These are phyloP conservation scores for Pezicula neosporulosa DNA, from an alignment of 2,329 filamentous ascomycete species.

Conservation along the genomic window DNA sequence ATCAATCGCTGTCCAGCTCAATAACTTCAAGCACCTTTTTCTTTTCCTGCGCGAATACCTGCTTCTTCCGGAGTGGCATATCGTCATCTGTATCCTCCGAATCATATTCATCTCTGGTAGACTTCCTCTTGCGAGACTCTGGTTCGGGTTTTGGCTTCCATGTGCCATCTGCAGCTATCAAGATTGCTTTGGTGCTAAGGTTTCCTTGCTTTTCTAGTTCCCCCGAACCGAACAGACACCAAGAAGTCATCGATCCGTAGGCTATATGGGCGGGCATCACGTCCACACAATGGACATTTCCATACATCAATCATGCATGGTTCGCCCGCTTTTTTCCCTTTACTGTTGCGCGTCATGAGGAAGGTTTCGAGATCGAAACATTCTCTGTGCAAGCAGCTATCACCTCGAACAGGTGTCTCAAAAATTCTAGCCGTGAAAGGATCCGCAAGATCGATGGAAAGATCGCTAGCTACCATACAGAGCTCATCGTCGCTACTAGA, in stretches of 20 bases:
- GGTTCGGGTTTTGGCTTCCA: slow-evolving; percentile 54
- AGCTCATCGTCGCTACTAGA: slow-evolving; percentile 59
- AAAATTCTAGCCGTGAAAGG: slow-evolving; percentile 66
- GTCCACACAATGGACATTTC: slow-evolving; percentile 81
- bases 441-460: slow-evolving; percentile 63
- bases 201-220: slow-evolving; percentile 46
- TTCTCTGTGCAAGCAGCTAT: slow-evolving; percentile 70
- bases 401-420: slow-evolving; percentile 67
- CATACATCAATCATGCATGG: slow-evolving; percentile 66
- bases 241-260: slow-evolving; percentile 76
- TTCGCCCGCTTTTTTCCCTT: slow-evolving; percentile 42
- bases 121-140: slow-evolving; percentile 13
- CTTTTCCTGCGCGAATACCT: slow-evolving; percentile 8
- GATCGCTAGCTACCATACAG: slow-evolving; percentile 50
- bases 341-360: slow-evolving; percentile 57
- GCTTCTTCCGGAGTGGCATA: neutral
- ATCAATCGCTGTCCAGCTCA: slow-evolving; percentile 22
- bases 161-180: slow-evolving; percentile 58
- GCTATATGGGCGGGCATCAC: slow-evolving; percentile 70
- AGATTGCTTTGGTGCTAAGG: slow-evolving; percentile 55
- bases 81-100: slow-evolving; percentile 17
- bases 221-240: slow-evolving; percentile 52
- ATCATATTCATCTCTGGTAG: slow-evolving; percentile 11
- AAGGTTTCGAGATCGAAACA: slow-evolving; percentile 89
- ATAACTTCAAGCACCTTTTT: slow-evolving; percentile 20